phyloP scores from a whole-genome alignment of 176 grass and related monocot species.

The Lolium perenne region DNA sequence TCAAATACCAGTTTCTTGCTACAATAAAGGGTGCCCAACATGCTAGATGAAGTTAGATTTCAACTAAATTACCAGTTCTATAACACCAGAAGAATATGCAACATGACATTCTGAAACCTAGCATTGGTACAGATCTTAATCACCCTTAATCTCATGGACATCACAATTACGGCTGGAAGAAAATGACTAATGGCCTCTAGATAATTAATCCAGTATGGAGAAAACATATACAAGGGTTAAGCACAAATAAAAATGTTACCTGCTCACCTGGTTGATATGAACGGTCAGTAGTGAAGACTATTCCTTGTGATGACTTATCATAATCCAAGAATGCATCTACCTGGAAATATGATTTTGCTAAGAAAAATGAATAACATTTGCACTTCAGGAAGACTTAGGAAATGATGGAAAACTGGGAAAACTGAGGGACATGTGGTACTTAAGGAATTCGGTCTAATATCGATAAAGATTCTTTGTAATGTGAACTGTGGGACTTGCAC shows the following conservation, averaged over 20 bases:
- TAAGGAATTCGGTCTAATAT: constrained; percentile 8
- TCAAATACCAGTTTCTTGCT: not conserved
- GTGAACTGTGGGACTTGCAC: not conserved
- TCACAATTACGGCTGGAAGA: not conserved
- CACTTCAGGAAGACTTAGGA: constrained; percentile 27
- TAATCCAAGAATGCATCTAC: constrained; percentile 97
- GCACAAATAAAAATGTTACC: constrained; percentile 65
- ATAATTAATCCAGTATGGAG: constrained; percentile 10
- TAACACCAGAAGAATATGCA: constrained; percentile 30
- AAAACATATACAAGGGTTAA: constrained; percentile 12
- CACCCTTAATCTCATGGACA: not conserved
- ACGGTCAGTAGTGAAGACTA: constrained; percentile 88
- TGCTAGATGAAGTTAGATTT: constrained; percentile 13
- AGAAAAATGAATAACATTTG: constrained; percentile 17
- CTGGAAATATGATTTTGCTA: constrained; percentile 56
- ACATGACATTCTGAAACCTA: not conserved
- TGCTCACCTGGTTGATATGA: constrained; percentile 99
- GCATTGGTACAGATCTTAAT: constrained; percentile 5
- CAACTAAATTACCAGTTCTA: constrained; percentile 6
- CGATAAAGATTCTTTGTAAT: not conserved
- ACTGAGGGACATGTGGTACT: not conserved
- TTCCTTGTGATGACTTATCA: constrained; percentile 84
- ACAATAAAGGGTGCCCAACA: constrained; percentile 17
- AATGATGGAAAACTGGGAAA: not conserved
- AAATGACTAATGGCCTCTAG: not conserved